phyloP scores from a whole-genome alignment of 257 asterid genomes.

The Penstemon eatonii region DNA sequence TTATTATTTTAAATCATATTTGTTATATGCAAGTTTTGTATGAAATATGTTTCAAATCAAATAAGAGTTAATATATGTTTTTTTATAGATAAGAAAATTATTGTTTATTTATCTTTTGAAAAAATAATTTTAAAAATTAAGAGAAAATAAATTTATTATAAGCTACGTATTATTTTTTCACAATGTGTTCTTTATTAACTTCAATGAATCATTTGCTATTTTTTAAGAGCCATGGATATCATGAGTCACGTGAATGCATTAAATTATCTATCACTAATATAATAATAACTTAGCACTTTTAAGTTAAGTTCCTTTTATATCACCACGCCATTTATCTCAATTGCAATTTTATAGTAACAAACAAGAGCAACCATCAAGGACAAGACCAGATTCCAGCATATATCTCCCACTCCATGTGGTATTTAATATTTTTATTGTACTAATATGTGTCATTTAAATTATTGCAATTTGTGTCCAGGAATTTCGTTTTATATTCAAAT shows the following conservation, averaged over 20 bases:
- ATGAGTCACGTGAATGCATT: slow-evolving; percentile 14
- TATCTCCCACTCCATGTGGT: slow-evolving; percentile 17
- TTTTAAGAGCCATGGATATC: background rate
- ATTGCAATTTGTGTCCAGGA: too few relatives aligned
- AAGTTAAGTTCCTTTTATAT: background rate
- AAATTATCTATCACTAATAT: background rate
- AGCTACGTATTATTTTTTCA: too few relatives aligned
- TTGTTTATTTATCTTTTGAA: too few relatives aligned
- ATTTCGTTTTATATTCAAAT: too few relatives aligned
- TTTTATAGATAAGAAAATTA: too few relatives aligned
- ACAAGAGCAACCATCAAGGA: background rate
- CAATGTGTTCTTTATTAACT: too few relatives aligned
- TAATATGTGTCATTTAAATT: background rate
- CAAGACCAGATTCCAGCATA: slow-evolving; percentile 1
- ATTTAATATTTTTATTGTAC: slow-evolving; percentile 4
- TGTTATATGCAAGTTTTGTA: too few relatives aligned
- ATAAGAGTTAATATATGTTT: too few relatives aligned
- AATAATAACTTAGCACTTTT: background rate
- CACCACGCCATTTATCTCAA: background rate
- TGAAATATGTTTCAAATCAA: too few relatives aligned
- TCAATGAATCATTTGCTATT: background rate
- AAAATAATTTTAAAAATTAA: too few relatives aligned
- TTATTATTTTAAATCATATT: too few relatives aligned
- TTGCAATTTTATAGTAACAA: background rate
- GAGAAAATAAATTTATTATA: too few relatives aligned